Evolutionary conservation across 805 yeast genomes (phyloP).

Genomic region (Cyberlindnera samutprakarnensis): DNA sequence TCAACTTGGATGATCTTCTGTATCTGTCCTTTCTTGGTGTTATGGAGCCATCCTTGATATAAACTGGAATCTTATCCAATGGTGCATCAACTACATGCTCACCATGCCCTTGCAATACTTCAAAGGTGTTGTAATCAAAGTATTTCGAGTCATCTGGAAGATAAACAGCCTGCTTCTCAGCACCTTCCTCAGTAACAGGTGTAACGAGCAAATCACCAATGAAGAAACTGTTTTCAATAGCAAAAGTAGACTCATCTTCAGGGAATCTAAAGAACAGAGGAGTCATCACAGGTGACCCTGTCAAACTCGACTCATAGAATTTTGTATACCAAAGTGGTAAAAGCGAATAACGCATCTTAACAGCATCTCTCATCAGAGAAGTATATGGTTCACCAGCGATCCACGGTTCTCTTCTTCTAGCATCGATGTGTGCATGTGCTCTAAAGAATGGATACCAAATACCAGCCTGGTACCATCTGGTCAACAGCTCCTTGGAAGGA

Average conservation of each 20-base stretch:
- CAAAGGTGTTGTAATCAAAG: slow-evolving; percentile 42
- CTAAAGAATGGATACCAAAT: slow-evolving; percentile 95
- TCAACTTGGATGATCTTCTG: slow-evolving; percentile 72
- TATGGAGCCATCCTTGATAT: slow-evolving; percentile 73
- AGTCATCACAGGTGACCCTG: slow-evolving; percentile 63
- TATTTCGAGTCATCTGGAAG: slow-evolving; percentile 43
- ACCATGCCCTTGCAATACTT: slow-evolving; percentile 31
- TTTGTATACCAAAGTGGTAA: slow-evolving; percentile 77
- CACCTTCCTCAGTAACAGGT: slow-evolving; percentile 63
- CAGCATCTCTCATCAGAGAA: slow-evolving; percentile 57
- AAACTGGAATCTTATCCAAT: slow-evolving; percentile 61
- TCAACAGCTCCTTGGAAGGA: slow-evolving; percentile 71
- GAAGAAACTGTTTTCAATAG: slow-evolving; percentile 77
- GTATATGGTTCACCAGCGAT: slow-evolving; percentile 70
- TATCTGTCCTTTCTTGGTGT: slow-evolving; percentile 60
- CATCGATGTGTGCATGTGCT: slow-evolving; percentile 94
- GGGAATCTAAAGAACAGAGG: slow-evolving; percentile 60
- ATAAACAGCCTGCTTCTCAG: slow-evolving; percentile 26
- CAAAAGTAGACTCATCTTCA: slow-evolving; percentile 37
- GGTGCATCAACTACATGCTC: slow-evolving; percentile 33
- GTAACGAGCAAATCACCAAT: slow-evolving; percentile 75
- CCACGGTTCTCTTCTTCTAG: slow-evolving; percentile 92
- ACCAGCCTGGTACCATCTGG: slow-evolving; percentile 96
- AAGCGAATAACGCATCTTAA: slow-evolving; percentile 64
- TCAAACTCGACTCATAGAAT: slow-evolving; percentile 53